phyloP scores from a whole-genome alignment of 2,329 filamentous ascomycete genomes.

The Fusarium penzigii region DNA sequence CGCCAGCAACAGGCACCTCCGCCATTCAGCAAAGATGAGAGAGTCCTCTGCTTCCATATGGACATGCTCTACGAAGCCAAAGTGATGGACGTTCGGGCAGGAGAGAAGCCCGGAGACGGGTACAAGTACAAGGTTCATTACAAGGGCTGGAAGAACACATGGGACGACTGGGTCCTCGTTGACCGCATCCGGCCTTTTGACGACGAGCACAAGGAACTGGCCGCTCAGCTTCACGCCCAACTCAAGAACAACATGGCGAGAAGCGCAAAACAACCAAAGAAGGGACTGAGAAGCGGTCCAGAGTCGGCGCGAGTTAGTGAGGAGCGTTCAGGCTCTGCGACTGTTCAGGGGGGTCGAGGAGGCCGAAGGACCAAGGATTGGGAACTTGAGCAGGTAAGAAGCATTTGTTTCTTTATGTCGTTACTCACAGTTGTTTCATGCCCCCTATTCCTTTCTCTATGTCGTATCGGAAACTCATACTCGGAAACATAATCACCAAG shows the following conservation, averaged over 20 bases:
- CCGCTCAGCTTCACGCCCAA: conserved; percentile 70
- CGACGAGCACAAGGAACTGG: conserved; percentile 91
- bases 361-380: conserved; percentile 76
- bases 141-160: conserved; percentile 99
- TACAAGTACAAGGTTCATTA: conserved; percentile 95
- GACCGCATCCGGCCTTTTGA: conserved; percentile 93
- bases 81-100: conserved; percentile 74
- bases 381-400: conserved; percentile 76
- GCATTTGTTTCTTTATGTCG: conserved; percentile 4
- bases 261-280: conserved; percentile 56
- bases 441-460: not conserved
- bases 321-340: conserved; percentile 64
- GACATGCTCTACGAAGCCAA: conserved; percentile 98
- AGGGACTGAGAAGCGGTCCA: conserved; percentile 39
- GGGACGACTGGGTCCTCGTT: conserved; percentile 97
- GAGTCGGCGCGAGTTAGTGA: conserved; percentile 70
- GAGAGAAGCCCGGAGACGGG: conserved; percentile 68
- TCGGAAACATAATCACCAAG: no score
- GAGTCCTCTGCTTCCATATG: conserved; percentile 94
- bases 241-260: conserved; percentile 60
- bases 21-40: conserved; percentile 76
- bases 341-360: conserved; percentile 63
- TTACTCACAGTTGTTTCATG: not conserved
- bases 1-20: conserved; percentile 47
- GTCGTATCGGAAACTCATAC: no score